Conservation (phyloP, 2,329 filamentous ascomycete genomes). For the Neophaeococcomyces mojaviensis region DNA sequence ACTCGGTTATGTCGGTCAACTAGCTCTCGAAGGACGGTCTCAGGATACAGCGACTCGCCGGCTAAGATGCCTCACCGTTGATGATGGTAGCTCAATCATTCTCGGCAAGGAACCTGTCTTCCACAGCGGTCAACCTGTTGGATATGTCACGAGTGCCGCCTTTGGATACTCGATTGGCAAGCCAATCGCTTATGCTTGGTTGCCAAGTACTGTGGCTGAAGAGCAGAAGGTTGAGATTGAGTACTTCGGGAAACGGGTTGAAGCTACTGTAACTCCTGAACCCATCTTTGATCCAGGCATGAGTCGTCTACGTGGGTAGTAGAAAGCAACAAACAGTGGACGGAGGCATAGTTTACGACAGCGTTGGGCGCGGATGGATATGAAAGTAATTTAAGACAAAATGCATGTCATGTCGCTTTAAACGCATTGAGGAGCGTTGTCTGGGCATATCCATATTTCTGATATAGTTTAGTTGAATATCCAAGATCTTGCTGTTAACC, state of each 20-base stretch:
- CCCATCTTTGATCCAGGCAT: constrained; percentile 41
- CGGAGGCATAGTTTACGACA: too few species aligned
- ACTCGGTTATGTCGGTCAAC: constrained; percentile 44
- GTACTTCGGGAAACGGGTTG: constrained; percentile 51
- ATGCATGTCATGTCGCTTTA: too few species aligned
- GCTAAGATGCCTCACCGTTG: constrained; percentile 46
- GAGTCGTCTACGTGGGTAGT: constrained; percentile 30
- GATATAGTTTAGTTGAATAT: too few species aligned
- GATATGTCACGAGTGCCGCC: constrained; percentile 55
- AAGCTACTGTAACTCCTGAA: constrained; percentile 47
- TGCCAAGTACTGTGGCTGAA: constrained; percentile 42
- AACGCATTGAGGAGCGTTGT: too few species aligned
- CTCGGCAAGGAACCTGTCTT: constrained; percentile 58
- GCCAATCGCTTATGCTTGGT: constrained; percentile 53
- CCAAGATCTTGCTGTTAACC: too few species aligned
- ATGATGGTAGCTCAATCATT: constrained; percentile 51
- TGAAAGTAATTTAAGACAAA: too few species aligned
- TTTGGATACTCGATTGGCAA: constrained; percentile 54
- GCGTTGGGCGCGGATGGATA: too few species aligned
- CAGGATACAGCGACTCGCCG: constrained; percentile 27
- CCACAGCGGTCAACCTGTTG: constrained; percentile 37
- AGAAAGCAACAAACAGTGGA: too few species aligned
- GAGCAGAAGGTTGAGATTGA: constrained; percentile 51
- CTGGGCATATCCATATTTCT: too few species aligned
- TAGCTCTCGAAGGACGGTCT: constrained; percentile 39